phyloP scores from a whole-genome alignment of 2,329 filamentous ascomycete species.

The Pseudogymnoascus sp. region DNA sequence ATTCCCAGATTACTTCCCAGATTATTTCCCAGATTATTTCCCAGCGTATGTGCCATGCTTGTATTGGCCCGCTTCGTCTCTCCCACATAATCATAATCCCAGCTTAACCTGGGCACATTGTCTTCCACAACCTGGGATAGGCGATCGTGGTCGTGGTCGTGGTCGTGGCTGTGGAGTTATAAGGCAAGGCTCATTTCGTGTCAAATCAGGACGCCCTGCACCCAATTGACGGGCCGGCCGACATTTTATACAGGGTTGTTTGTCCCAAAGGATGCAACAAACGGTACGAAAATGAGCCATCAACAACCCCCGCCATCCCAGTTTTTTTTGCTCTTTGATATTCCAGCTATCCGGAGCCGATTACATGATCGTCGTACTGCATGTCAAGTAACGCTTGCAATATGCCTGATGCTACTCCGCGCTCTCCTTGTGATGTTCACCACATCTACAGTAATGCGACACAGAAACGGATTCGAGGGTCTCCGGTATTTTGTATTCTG shows the following conservation, averaged over 20 bases:
- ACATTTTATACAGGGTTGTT: constrained; percentile 1
- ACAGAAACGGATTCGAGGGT: not conserved
- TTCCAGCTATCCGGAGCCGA: constrained; percentile 6
- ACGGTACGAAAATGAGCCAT: not conserved
- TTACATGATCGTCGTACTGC: constrained; percentile 4
- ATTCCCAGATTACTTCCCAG: not conserved
- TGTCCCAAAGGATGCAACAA: not conserved
- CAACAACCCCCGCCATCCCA: not conserved
- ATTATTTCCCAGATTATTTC: not conserved
- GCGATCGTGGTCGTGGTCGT: not conserved
- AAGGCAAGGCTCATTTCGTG: not conserved
- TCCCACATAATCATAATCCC: not conserved
- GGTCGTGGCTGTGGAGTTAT: not conserved
- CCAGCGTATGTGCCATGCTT: not conserved
- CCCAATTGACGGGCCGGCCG: not conserved
- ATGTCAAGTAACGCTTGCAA: not conserved
- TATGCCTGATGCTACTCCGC: not conserved
- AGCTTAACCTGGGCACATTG: not conserved
- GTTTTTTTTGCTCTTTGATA: not conserved
- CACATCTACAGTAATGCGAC: not conserved
- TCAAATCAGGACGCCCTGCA: not conserved
- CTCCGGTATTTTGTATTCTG: not conserved
- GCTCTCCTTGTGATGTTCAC: not conserved
- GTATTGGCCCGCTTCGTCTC: constrained; percentile 1
- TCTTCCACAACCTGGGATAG: not conserved